These are phyloP conservation scores for Chytriomyces confervae DNA, from an alignment of 192 early-diverging fungal genomes.

Conservation along the genomic window DNA sequence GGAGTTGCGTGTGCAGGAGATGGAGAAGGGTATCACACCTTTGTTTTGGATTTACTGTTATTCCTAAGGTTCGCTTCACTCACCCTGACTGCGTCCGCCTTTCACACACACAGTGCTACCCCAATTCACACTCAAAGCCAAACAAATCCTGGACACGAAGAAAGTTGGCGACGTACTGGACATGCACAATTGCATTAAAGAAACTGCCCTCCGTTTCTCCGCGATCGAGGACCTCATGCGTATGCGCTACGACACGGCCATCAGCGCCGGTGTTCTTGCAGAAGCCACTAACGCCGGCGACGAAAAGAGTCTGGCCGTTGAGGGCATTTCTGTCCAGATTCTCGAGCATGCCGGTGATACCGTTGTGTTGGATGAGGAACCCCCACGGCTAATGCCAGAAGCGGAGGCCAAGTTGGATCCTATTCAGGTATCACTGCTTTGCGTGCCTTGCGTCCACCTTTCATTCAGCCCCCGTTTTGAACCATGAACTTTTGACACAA, in stretches of 20 bases:
- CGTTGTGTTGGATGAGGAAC: slow-evolving; percentile 51
- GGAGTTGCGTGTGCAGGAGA: slow-evolving; percentile 40
- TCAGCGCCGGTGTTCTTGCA: slow-evolving; percentile 4
- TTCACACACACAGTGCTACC: slow-evolving; percentile 37
- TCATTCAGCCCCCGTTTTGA: not conserved
- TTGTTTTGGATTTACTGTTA: slow-evolving; percentile 25
- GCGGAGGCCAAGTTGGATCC: slow-evolving; percentile 55
- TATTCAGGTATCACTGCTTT: slow-evolving; percentile 45
- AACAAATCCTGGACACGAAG: slow-evolving; percentile 31
- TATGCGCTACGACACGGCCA: slow-evolving; percentile 16
- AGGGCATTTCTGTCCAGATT: slow-evolving; percentile 38
- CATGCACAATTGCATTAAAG: slow-evolving; percentile 27
- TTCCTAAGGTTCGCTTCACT: not conserved
- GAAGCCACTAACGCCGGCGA: slow-evolving; percentile 7
- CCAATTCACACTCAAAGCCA: slow-evolving; percentile 24
- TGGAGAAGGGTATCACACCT: slow-evolving; percentile 35
- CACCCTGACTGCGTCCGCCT: not conserved
- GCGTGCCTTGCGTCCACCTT: not conserved
- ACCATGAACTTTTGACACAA: not conserved
- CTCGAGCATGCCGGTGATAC: slow-evolving; percentile 36
- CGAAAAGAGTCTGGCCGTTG: slow-evolving; percentile 29
- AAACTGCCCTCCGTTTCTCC: slow-evolving; percentile 31
- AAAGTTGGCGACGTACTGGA: slow-evolving; percentile 15
- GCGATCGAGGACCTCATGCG: slow-evolving; percentile 43
- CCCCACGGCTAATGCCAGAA: slow-evolving; percentile 48